phyloP scores from a whole-genome alignment of 139 green algal genomes.

The Chlamydomonas applanata region DNA sequence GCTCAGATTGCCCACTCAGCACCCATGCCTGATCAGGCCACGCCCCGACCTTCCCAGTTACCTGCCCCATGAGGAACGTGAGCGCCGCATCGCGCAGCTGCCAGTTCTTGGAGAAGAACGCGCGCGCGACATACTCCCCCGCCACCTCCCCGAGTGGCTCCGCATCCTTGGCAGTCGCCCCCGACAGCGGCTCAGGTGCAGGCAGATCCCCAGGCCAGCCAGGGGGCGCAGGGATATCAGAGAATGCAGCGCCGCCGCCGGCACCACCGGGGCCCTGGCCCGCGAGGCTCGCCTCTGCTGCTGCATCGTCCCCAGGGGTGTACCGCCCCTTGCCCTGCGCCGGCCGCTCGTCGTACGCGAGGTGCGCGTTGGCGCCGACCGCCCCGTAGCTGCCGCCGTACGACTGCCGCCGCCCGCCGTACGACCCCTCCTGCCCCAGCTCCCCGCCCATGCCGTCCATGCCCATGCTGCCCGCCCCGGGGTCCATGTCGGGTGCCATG shows the following conservation, averaged over 20 bases:
- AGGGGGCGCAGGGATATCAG: conserved; percentile 26
- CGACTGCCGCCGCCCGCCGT: not conserved
- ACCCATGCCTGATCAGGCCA: no score
- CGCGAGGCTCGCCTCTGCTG: not conserved
- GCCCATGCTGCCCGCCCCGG: no score
- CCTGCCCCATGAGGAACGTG: conserved; percentile 20
- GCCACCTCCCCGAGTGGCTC: conserved; percentile 58
- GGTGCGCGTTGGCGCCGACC: not conserved
- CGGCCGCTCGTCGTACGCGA: conserved; percentile 77
- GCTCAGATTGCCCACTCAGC: no score
- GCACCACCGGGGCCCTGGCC: not conserved
- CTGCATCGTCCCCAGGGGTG: conserved; percentile 5
- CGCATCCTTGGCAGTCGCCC: conserved; percentile 49
- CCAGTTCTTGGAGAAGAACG: conserved; percentile 76
- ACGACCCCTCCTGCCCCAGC: conserved; percentile 1
- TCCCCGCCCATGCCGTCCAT: not conserved
- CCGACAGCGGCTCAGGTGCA: conserved; percentile 54
- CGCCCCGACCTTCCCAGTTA: no score
- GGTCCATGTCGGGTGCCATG: not conserved
- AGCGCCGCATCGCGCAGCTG: conserved; percentile 81
- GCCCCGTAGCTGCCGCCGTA: not conserved
- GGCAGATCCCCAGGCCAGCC: conserved; percentile 76
- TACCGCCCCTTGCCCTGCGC: conserved; percentile 57
- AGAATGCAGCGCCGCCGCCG: not conserved
- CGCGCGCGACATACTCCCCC: conserved; percentile 70